Conservation (phyloP, 805 yeast species). For the Spathaspora gorwiae region DNA sequence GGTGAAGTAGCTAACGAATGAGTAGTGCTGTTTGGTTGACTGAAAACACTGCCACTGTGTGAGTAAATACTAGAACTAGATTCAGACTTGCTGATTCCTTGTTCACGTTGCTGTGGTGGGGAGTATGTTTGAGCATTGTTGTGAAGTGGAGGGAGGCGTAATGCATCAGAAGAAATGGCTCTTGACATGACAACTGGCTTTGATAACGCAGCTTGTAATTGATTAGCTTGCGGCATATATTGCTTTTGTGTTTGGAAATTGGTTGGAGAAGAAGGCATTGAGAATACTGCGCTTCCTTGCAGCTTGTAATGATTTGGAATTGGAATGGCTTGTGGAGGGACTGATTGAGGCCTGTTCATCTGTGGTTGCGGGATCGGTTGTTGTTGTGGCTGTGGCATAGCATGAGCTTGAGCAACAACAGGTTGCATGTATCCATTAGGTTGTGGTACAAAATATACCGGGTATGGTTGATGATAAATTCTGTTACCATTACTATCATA, state of each 20-base stretch:
- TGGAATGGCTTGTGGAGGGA: constrained; percentile 2
- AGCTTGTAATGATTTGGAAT: constrained; percentile 10
- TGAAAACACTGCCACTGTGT: constrained; percentile 16
- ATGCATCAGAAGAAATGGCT: constrained; percentile 13
- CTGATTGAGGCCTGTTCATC: constrained; percentile 1
- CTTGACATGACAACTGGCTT: constrained; percentile 4
- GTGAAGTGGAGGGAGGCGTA: constrained; percentile 8
- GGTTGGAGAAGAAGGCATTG: constrained; percentile 29
- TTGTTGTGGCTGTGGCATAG: constrained; percentile 6
- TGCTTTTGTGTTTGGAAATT: constrained; percentile 7
- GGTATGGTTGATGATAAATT: constrained; percentile 24
- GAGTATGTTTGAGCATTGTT: not conserved
- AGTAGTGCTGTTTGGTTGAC: constrained; percentile 21
- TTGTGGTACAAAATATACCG: constrained; percentile 33
- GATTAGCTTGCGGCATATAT: constrained; percentile 1
- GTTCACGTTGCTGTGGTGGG: not conserved
- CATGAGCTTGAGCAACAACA: constrained; percentile 6
- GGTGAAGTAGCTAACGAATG: constrained; percentile 35
- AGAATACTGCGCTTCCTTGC: constrained; percentile 20
- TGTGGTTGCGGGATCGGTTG: constrained; percentile 9
- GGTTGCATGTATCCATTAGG: constrained; percentile 16
- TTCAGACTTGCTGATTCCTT: constrained; percentile 19
- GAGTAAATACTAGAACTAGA: constrained; percentile 24
- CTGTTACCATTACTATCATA: not conserved
- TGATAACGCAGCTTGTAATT: not conserved